Evolutionary conservation across 495 filamentous ascomycete species (phyloP).

Genomic region (Pseudotulostoma volvatum): DNA sequence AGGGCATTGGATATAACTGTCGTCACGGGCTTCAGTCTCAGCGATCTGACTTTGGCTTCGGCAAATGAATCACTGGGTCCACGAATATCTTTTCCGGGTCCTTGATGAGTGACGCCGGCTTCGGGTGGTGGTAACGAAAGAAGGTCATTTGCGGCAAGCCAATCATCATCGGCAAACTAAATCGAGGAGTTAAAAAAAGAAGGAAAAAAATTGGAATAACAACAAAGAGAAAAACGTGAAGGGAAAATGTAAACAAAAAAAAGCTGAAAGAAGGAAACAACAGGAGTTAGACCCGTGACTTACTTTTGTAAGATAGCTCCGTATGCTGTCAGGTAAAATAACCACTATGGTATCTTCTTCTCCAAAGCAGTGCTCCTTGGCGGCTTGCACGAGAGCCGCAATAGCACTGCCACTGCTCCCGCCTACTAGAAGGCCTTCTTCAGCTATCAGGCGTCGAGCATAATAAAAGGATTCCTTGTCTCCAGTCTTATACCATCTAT

Average conservation of each 20-base stretch:
- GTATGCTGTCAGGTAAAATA: slow-evolving; percentile 84
- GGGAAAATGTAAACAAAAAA: background rate
- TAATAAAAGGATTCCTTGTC: slow-evolving; percentile 83
- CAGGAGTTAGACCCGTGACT: slow-evolving; percentile 2
- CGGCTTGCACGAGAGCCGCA: slow-evolving; percentile 63
- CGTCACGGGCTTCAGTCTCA: slow-evolving; percentile 83
- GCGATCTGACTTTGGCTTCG: slow-evolving; percentile 57
- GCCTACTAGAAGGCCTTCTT: slow-evolving; percentile 88
- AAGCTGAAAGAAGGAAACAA: background rate
- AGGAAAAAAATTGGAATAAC: too few relatives aligned
- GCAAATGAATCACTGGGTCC: slow-evolving; percentile 55
- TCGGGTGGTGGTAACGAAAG: slow-evolving; percentile 16
- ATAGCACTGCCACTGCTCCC: slow-evolving; percentile 90
- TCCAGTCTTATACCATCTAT: slow-evolving; percentile 95
- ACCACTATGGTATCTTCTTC: slow-evolving; percentile 79
- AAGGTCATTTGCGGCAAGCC: slow-evolving; percentile 90
- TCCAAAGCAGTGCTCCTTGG: slow-evolving; percentile 54
- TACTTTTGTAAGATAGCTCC: slow-evolving; percentile 91
- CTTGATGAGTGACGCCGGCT: slow-evolving; percentile 21
- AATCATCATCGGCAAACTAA: slow-evolving; percentile 89
- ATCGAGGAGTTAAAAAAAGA: too few relatives aligned
- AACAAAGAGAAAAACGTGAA: background rate
- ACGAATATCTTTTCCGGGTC: slow-evolving; percentile 20
- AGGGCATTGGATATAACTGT: slow-evolving; percentile 51
- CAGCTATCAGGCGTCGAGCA: slow-evolving; percentile 75